Percentiles rank a stretch among this genome's conserved stretches.
Conservation (phyloP, 805 yeast genomes). For the Blastobotrys chiropterorum region DNA sequence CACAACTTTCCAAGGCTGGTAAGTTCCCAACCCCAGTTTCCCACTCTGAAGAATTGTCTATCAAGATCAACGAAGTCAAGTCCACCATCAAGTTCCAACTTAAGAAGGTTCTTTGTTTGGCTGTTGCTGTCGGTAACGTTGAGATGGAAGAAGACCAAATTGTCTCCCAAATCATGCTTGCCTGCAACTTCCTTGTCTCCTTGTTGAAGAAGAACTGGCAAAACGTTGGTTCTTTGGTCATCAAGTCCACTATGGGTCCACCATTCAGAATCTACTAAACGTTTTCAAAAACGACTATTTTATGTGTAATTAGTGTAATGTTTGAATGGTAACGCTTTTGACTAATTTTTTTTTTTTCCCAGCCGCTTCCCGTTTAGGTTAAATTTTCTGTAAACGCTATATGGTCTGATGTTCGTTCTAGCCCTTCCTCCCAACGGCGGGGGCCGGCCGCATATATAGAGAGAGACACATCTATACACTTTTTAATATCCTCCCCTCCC, state of each 20-base stretch:
- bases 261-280: constrained; percentile 96
- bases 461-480: too few species aligned
- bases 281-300: constrained; percentile 1
- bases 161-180: constrained; percentile 97
- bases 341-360: too few species aligned
- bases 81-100: constrained; percentile 99
- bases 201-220: constrained; percentile 99
- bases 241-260: constrained; percentile 99
- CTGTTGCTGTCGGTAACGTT: constrained; percentile 99
- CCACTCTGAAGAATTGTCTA: constrained; percentile 95
- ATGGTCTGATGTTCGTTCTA: too few species aligned
- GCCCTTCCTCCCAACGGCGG: too few species aligned
- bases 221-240: constrained; percentile 98
- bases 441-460: too few species aligned
- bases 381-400: too few species aligned
- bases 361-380: too few species aligned
- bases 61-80: constrained; percentile 94
- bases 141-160: constrained; percentile 97
- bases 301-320: not conserved
- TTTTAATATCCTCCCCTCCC: too few species aligned
- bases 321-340: not conserved
- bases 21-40: constrained; percentile 99
- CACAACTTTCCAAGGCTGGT: constrained; percentile 99
- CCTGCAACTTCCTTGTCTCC: constrained; percentile 98
- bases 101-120: constrained; percentile 99